Evolutionary conservation across 225 moss, liverwort and hornwort species (phyloP).

Genomic region (Climacium dendroides): DNA sequence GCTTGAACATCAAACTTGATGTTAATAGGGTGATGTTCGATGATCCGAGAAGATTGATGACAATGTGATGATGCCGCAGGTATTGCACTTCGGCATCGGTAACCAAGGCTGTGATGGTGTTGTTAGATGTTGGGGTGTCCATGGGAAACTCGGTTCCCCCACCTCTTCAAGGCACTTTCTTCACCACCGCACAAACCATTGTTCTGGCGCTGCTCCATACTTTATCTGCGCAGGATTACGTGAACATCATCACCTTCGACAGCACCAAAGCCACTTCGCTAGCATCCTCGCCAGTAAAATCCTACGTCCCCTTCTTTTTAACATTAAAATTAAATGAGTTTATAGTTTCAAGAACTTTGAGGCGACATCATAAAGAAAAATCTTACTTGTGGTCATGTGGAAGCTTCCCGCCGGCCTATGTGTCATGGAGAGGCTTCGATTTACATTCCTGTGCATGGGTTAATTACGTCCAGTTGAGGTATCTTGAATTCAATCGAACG

Average conservation of each 20-base stretch:
- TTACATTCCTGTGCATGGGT: neutral
- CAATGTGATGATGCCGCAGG: neutral
- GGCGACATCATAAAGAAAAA: neutral
- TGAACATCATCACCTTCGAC: conserved; percentile 1
- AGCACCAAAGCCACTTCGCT: neutral
- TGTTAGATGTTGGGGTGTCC: neutral
- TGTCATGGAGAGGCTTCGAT: neutral
- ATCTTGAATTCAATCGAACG: neutral
- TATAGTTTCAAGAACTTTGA: neutral
- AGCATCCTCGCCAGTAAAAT: neutral
- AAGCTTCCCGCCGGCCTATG: neutral
- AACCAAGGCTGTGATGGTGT: neutral
- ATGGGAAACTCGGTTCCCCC: neutral
- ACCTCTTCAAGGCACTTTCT: neutral
- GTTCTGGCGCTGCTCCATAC: neutral
- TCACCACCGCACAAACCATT: neutral
- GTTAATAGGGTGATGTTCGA: neutral
- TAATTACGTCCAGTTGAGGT: neutral
- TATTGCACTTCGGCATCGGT: neutral
- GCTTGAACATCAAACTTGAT: neutral
- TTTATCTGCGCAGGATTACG: neutral
- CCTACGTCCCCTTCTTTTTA: neutral
- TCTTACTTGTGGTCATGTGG: neutral
- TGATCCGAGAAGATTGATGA: neutral
- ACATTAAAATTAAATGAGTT: neutral